Percentiles rank a stretch among this genome's conserved stretches.
Evolutionary conservation across 495 filamentous ascomycete species (phyloP).

Genomic region (Hyaloscypha variabilis): DNA sequence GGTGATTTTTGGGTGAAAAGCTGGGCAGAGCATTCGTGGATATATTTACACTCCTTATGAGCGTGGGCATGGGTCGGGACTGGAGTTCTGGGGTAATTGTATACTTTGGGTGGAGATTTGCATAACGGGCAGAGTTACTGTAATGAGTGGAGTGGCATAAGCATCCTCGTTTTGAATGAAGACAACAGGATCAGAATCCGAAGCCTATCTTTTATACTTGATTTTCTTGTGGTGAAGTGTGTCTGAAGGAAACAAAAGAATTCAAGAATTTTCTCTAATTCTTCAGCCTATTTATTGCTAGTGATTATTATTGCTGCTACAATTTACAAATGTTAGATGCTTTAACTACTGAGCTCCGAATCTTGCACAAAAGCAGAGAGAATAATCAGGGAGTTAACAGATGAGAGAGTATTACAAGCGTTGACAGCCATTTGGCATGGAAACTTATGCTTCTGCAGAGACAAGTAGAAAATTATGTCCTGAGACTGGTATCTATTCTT

Average conservation of each 20-base stretch:
- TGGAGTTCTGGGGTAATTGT: slow-evolving; percentile 16
- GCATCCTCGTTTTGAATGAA: slow-evolving; percentile 1
- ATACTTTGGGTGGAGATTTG: slow-evolving; percentile 5
- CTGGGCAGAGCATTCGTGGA: slow-evolving; percentile 3
- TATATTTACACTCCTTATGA: slow-evolving; percentile 23
- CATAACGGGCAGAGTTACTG: slow-evolving; percentile 17
- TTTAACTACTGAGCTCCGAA: too few species aligned
- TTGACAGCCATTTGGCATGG: not conserved
- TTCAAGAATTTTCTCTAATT: too few species aligned
- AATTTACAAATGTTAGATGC: too few species aligned
- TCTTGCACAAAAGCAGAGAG: too few species aligned
- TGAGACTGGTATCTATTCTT: not conserved
- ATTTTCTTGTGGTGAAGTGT: too few species aligned
- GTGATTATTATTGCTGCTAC: too few species aligned
- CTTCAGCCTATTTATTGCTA: too few species aligned
- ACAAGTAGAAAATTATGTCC: not conserved
- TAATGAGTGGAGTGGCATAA: slow-evolving; percentile 16
- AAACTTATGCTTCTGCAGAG: not conserved
- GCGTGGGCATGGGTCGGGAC: slow-evolving; percentile 1
- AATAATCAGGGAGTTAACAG: too few species aligned
- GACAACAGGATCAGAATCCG: not conserved
- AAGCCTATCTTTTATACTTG: too few species aligned
- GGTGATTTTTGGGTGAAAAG: slow-evolving; percentile 37
- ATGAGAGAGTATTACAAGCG: too few species aligned
- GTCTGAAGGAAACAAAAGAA: too few species aligned